A percentile compares a stretch with the other conserved stretches of the same genome.
phyloP scores from a whole-genome alignment of 2,329 filamentous ascomycete species.

The Monosporascus sp. region DNA sequence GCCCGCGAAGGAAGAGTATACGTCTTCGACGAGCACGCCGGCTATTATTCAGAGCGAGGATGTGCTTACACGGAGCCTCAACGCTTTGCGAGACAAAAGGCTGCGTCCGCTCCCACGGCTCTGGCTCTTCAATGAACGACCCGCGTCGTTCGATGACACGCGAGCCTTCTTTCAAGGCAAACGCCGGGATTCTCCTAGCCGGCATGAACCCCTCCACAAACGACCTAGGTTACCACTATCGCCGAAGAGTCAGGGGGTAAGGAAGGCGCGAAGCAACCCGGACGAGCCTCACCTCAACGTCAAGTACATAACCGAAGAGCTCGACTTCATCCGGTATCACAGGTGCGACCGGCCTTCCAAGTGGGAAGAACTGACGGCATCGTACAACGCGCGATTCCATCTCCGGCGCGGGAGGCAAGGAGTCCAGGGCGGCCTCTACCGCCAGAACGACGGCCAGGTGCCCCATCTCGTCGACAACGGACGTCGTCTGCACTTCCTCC shows the following conservation, averaged over 20 bases:
- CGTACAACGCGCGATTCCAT: slow-evolving; percentile 17
- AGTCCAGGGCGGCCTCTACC: slow-evolving; percentile 25
- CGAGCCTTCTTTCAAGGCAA: not conserved
- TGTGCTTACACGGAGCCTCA: slow-evolving; percentile 18
- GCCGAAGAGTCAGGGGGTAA: slow-evolving; percentile 1
- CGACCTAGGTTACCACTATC: slow-evolving; percentile 1
- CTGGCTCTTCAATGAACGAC: not conserved
- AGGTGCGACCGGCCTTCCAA: slow-evolving; percentile 16
- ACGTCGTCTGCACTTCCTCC: slow-evolving; percentile 14
- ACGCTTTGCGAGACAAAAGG: slow-evolving; percentile 11
- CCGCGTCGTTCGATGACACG: not conserved
- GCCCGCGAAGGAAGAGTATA: slow-evolving; percentile 2
- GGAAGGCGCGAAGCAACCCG: slow-evolving; percentile 4
- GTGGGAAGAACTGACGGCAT: slow-evolving; percentile 15
- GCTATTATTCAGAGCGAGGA: slow-evolving; percentile 6
- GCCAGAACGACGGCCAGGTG: slow-evolving; percentile 19
- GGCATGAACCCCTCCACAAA: not conserved
- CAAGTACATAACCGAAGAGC: slow-evolving; percentile 24
- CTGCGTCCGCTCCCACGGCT: slow-evolving; percentile 10
- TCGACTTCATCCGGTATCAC: slow-evolving; percentile 24
- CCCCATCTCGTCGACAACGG: slow-evolving; percentile 15
- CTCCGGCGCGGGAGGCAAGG: slow-evolving; percentile 16
- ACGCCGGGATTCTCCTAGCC: slow-evolving; percentile 1
- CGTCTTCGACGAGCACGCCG: slow-evolving; percentile 1
- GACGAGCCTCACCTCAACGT: slow-evolving; percentile 21